Conservation (phyloP, 495 filamentous ascomycete genomes). For the Talaromyces proteolyticus region DNA sequence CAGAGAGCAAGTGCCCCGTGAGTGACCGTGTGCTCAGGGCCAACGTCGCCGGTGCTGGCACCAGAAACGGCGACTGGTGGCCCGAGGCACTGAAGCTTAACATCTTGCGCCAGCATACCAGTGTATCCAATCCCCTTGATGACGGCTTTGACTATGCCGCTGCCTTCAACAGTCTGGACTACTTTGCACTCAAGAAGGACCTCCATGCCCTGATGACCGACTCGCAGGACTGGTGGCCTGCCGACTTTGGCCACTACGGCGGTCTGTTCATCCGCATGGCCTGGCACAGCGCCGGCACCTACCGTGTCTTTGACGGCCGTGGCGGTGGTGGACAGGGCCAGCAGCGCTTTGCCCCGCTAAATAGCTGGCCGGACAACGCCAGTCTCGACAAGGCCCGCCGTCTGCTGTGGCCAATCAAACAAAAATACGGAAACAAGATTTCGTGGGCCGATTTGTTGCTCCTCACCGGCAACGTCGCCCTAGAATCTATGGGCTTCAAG, state of each 20-base stretch:
- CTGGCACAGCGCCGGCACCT: constrained; percentile 71
- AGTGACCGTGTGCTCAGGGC: constrained; percentile 20
- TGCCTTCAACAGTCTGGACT: constrained; percentile 67
- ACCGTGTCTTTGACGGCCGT: constrained; percentile 65
- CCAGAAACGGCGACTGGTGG: constrained; percentile 65
- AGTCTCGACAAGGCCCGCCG: constrained; percentile 72
- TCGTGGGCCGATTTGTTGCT: constrained; percentile 69
- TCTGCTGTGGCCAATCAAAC: constrained; percentile 73
- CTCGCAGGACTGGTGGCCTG: constrained; percentile 72
- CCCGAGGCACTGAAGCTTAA: constrained; percentile 56
- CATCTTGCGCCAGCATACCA: constrained; percentile 65
- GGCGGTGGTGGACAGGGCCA: constrained; percentile 66
- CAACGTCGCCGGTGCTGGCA: constrained; percentile 58
- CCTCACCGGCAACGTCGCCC: constrained; percentile 65
- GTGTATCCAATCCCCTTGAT: constrained; percentile 50
- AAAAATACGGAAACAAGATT: constrained; percentile 76
- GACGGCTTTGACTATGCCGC: constrained; percentile 62
- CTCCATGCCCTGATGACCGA: constrained; percentile 61
- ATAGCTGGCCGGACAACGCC: constrained; percentile 76
- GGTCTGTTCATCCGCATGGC: constrained; percentile 73
- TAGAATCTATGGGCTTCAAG: constrained; percentile 70
- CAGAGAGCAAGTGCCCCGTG: constrained; percentile 42
- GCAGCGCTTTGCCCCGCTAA: constrained; percentile 70
- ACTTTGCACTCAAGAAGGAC: constrained; percentile 66
- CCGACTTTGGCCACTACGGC: constrained; percentile 72